Evolutionary conservation across 257 asterid genomes (phyloP).

Genomic region (Forsythia suspensa): DNA sequence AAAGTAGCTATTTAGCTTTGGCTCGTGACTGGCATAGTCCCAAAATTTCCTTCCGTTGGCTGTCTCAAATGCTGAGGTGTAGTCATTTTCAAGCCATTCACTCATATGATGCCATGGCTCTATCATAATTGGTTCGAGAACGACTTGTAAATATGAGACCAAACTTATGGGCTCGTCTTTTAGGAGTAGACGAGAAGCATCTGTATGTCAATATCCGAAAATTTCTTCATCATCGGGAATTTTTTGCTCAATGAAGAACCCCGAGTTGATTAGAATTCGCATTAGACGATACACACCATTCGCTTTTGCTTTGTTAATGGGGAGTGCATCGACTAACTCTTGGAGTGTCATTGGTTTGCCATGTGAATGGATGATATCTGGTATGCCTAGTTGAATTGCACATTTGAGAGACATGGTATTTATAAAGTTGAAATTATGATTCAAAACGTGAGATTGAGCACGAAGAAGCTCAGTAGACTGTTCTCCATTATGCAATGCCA

Average conservation of each 20-base stretch:
- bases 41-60: conserved; percentile 10
- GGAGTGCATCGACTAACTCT: neutral
- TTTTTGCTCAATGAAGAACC: conserved; percentile 1
- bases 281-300: conserved; percentile 6
- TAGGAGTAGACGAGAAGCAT: conserved; percentile 13
- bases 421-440: conserved; percentile 13
- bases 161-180: conserved; percentile 13
- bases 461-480: conserved; percentile 9
- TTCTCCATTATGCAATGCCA: conserved; percentile 2
- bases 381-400: conserved; percentile 15
- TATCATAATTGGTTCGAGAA: conserved; percentile 5
- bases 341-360: conserved; percentile 11
- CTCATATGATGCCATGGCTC: conserved; percentile 18
- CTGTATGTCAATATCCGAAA: neutral
- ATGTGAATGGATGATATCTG: conserved; percentile 16
- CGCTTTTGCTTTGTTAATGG: conserved; percentile 20
- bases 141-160: neutral
- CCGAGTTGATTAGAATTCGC: conserved; percentile 3
- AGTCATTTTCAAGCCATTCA: conserved; percentile 13
- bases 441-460: conserved; percentile 27
- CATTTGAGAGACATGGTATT: conserved; percentile 15
- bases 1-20: conserved; percentile 6
- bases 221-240: neutral
- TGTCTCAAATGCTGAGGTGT: neutral
- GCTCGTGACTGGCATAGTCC: conserved; percentile 3